Base-by-base conservation (phyloP, 208 protist genomes). In the Trypanosoma lewisi region DNA sequence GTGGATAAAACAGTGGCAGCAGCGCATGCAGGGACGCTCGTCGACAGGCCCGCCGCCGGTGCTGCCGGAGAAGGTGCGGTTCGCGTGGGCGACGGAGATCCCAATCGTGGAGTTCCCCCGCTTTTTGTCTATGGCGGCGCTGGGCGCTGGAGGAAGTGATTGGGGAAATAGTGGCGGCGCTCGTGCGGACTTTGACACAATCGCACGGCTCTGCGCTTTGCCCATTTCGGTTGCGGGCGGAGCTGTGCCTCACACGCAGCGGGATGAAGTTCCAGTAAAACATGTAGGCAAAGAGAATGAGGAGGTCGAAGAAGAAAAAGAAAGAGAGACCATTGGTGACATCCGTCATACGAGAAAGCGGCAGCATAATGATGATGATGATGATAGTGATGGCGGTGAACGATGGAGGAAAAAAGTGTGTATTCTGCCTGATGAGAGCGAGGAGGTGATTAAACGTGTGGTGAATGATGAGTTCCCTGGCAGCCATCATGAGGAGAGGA, bases 41-140 rank as follows among this genome's bases (percentile, higher is more conserved):
- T 63, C 65, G 3, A 51, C 39, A 8, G 56, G 25, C 28, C 31
- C 30, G 16, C 33, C 21, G 21, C 33, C n/a, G 9, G 12, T 49
- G 6, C 44, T 82, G 17, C 75, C 83, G 3, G 75, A 75, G 31
- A 90, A 93, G 62, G 47, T 93, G 6, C 67, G 63, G 25, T 84
- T 91, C 63, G 83, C 87, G n/a, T 83, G 83, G 58, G 63, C 67
- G 17, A 70, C 75, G 12, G 82, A 77, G 37, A 80, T 93, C 39
- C 83, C 87, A 39, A 75, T 93, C 3, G 72, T 91, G 23, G 73
- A 85, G 31, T 87, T 85, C 62, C 59, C 70, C 9, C 69, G 73
- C 9, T 67, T 93, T 21, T 68, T 93, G 41, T 25, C 62, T 4
- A 49, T 82, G 37, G 63, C 77, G 21, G 41, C 73, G 34, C 64